phyloP scores from a whole-genome alignment of 441 rosid genomes.

The Euphorbia schlechtendalii region DNA sequence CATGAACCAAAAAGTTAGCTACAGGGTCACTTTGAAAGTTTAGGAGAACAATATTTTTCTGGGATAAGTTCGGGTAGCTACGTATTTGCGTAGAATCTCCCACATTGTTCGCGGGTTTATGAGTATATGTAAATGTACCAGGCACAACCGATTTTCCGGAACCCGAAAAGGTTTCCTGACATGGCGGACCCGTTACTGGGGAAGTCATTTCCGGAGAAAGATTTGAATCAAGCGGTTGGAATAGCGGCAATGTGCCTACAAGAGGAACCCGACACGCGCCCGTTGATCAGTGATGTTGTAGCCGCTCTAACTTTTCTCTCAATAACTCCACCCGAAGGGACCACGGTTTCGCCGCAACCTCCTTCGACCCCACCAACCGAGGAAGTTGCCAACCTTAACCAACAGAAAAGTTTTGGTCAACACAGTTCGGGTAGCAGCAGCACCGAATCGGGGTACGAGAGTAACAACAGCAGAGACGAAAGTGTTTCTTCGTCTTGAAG shows the following conservation, averaged over 20 bases:
- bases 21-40: no score
- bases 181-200: slow-evolving; percentile 75
- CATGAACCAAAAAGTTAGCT: no score
- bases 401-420: slow-evolving; percentile 3
- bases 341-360: slow-evolving; percentile 1
- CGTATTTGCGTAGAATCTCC: no score
- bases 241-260: slow-evolving; percentile 94
- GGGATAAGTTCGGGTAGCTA: no score
- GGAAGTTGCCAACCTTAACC: slow-evolving; percentile 7
- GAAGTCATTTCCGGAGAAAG: slow-evolving; percentile 52
- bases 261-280: slow-evolving; percentile 77
- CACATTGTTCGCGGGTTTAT: no score
- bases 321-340: slow-evolving; percentile 12
- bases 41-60: no score
- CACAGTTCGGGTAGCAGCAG: slow-evolving; percentile 21
- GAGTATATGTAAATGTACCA: slow-evolving; percentile 22
- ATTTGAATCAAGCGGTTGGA: slow-evolving; percentile 86
- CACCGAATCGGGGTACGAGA: slow-evolving; percentile 3
- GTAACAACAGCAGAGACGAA: slow-evolving; percentile 18
- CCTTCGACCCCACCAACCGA: slow-evolving; percentile 29
- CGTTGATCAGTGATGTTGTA: slow-evolving; percentile 79
- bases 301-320: slow-evolving; percentile 71
- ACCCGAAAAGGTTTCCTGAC: slow-evolving; percentile 69
- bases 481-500: no score
- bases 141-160: slow-evolving; percentile 78